These are phyloP conservation scores for Zymoseptoria brevis DNA, from an alignment of 2,329 filamentous ascomycete genomes.

Conservation along the genomic window DNA sequence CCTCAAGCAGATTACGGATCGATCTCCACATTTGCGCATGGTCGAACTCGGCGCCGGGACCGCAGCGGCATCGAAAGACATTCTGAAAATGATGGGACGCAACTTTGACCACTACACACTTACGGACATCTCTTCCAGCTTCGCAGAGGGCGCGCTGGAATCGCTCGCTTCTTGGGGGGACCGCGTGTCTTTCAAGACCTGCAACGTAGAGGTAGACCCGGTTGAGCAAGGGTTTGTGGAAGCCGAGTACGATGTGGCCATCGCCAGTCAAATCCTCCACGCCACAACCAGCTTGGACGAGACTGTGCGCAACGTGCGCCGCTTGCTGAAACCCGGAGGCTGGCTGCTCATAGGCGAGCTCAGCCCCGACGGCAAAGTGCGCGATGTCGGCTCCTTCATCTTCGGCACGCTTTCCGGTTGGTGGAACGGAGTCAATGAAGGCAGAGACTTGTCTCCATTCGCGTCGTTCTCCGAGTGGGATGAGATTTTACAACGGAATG, in stretches of 20 bases:
- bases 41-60: slow-evolving; percentile 41
- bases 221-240: slow-evolving; percentile 29
- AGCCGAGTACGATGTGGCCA: slow-evolving; percentile 20
- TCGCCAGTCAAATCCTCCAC: slow-evolving; percentile 21
- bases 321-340: slow-evolving; percentile 20
- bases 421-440: slow-evolving; percentile 8
- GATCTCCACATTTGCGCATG: slow-evolving; percentile 36
- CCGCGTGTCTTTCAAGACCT: slow-evolving; percentile 15
- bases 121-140: slow-evolving; percentile 37
- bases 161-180: not conserved
- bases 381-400: not conserved
- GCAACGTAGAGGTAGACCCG: slow-evolving; percentile 25
- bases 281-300: slow-evolving; percentile 13
- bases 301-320: slow-evolving; percentile 15
- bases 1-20: slow-evolving; percentile 24
- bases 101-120: slow-evolving; percentile 33
- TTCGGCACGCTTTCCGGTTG: slow-evolving; percentile 11
- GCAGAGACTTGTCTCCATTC: not conserved
- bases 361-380: not conserved
- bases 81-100: slow-evolving; percentile 28
- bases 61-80: slow-evolving; percentile 32
- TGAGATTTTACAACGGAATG: not conserved
- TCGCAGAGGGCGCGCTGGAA: slow-evolving; percentile 31
- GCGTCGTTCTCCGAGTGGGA: not conserved
- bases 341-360: slow-evolving; percentile 10